Percentiles rank a stretch among this genome's conserved stretches.
Evolutionary conservation across 495 filamentous ascomycete genomes (phyloP).

Genomic region (Barbatosphaeria neglecta): DNA sequence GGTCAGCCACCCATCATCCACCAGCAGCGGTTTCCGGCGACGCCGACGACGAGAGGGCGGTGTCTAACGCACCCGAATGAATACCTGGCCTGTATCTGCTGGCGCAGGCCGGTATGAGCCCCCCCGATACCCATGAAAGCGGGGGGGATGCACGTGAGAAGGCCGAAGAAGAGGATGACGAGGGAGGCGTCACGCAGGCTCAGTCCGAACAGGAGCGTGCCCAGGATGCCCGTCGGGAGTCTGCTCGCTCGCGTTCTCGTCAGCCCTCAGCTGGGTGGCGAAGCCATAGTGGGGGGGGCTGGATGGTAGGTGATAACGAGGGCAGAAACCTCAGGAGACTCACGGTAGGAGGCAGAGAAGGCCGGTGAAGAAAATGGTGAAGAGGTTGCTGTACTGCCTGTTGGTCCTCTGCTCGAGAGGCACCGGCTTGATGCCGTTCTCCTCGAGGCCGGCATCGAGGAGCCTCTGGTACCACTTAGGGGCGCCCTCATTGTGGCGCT

Average conservation of each 20-base stretch:
- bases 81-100: constrained; percentile 44
- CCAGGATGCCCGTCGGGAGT: constrained; percentile 42
- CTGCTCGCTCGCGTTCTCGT: too few relatives aligned
- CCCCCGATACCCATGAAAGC: constrained; percentile 44
- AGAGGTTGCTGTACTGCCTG: constrained; percentile 38
- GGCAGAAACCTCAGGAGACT: too few relatives aligned
- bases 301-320: too few relatives aligned
- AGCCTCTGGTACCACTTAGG: constrained; percentile 26
- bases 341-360: constrained; percentile 32
- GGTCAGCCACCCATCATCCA: background rate
- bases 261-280: too few relatives aligned
- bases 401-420: constrained; percentile 39
- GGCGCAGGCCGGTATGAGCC: constrained; percentile 40
- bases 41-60: background rate
- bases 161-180: constrained; percentile 45
- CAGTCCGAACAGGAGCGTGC: constrained; percentile 37
- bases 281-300: too few relatives aligned
- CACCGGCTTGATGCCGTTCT: constrained; percentile 42
- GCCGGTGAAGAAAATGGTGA: constrained; percentile 34
- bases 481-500: constrained; percentile 15
- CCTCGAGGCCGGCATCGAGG: constrained; percentile 36
- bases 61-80: constrained; percentile 34
- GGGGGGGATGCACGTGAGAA: constrained; percentile 37
- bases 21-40: background rate
- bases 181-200: constrained; percentile 41